Evolutionary conservation across 208 protist species (phyloP), one percentile per base, ranked within the genome.

Genomic region (Crithidia bombi): DNA sequence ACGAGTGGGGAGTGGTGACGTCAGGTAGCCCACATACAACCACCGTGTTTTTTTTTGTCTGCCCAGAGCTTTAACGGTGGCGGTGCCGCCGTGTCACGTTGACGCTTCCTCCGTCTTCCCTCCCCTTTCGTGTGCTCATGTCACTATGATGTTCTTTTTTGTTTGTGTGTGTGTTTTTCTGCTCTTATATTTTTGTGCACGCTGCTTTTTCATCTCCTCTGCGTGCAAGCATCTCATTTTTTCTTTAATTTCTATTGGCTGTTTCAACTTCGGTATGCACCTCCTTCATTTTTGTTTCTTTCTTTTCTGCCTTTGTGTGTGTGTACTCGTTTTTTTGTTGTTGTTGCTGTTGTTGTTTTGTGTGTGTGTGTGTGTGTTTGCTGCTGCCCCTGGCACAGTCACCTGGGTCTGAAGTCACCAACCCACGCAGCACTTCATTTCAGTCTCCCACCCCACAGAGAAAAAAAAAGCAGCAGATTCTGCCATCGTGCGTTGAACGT

Each of bases 261-360:
- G 0, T 50, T 23, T 43, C 7, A 17, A 43, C 10, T 7, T 43
- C 7, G 10, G 14, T 43, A 43, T 43, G 38, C 38, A 43, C 14
- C 9, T 17, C 23, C 3, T 23, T 17, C 32, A 30, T 57, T 21
- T 15, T 49, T 56, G 0, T 25, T 55, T 51, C 26, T 21, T 44
- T 52, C 43, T 39, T 39, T 39, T 39, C 14, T 63, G 3, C 17
- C 6, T 75, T 10, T 66, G n/a, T 56, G 52, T 26, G 10, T 55
- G 1, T 69, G n/a, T 26, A n/a, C n/a, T 41, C 38, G 6, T 6
- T 41, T 21, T 50, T 50, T 50, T 21, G 44, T n/a, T 1, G 44
- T 21, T 23, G 38, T 0, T 59, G 28, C 2, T 10, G 4, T 12
- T 23, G 12, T 49, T 39, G 3, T 1, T 63, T 26, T 35, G 32